Base-by-base conservation (phyloP, 768 basidiomycete species). In the Strobilomyces echinocephalus region DNA sequence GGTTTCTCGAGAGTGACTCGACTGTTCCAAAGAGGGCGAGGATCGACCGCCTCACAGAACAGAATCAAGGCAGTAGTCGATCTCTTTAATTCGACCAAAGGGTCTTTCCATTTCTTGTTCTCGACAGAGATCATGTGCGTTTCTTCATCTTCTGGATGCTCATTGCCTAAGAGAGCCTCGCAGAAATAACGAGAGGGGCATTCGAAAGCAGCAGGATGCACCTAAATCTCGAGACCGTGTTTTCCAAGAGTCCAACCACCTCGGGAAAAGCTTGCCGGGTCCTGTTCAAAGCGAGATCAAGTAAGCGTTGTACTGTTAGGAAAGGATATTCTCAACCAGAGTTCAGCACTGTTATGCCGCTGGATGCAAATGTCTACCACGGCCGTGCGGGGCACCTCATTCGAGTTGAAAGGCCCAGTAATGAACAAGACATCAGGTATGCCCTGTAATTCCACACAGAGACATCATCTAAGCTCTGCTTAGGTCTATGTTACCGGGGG, bases 61-160 rank as follows among this genome's bases (percentile, higher is more conserved):
- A 53, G 35, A 42, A 45, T 54, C 38, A 28, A 40, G 21, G 54
- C 39, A 16, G 38, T 38, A 18, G 36, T 53, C 21, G 35, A 53
- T 34, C n/a, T 53, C 8, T 54, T 54, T 7, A 33, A 16, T 33
- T 38, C 43, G 26, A 12, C 8, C 10, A 45, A 20, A 28, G n/a
- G n/a, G 14, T 28, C 1, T 4, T 53, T 53, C 28, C 45, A 46
- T 26, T 40, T 53, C n/a, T 40, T 53, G 21, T 41, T 47, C 14
- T 41, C 52, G 14, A 49, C 46, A 11, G 40, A 53, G 21, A 35
- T 42, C 4, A 42, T 31, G 52, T 49, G 52, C 28, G 44, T 41
- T 9, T 28, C 11, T 48, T 24, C 30, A 6, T 24, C 8, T 1
- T 18, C n/a, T 33, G 36, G 15, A 34, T 24, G 28, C 4, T 16